Conservation (phyloP, 2,329 filamentous ascomycete species). For the Cercospora janseana region DNA sequence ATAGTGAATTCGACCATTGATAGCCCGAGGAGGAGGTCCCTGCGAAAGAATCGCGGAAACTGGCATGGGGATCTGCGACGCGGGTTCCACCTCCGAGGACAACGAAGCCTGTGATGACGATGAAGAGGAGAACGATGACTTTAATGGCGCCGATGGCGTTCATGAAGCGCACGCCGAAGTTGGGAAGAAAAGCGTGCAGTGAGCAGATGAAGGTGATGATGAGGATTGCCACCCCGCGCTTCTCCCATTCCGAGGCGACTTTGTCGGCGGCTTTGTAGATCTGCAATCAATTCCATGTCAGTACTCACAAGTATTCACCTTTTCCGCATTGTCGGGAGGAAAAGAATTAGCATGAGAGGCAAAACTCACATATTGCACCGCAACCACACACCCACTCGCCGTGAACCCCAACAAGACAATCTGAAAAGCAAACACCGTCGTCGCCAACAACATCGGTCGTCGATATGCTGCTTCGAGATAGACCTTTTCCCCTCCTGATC, state of each 20-base stretch:
- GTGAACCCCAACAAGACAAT: constrained; percentile 63
- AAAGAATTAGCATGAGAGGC: constrained; percentile 48
- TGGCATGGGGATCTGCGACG: constrained; percentile 52
- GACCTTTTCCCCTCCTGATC: constrained; percentile 64
- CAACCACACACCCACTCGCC: constrained; percentile 61
- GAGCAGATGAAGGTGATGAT: constrained; percentile 45
- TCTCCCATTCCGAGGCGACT: constrained; percentile 57
- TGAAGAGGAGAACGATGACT: constrained; percentile 59
- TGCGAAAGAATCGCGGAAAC: constrained; percentile 57
- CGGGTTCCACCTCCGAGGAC: constrained; percentile 55
- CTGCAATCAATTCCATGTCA: not conserved
- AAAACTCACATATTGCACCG: constrained; percentile 51
- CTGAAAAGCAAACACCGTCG: constrained; percentile 63
- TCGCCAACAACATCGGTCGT: constrained; percentile 62
- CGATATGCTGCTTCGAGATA: constrained; percentile 68
- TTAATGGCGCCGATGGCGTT: constrained; percentile 61
- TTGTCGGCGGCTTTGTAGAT: constrained; percentile 45
- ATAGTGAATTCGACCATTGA: constrained; percentile 56
- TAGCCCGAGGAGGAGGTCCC: constrained; percentile 46
- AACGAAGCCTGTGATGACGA: constrained; percentile 54
- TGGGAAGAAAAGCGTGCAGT: constrained; percentile 53
- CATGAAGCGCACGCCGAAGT: constrained; percentile 28
- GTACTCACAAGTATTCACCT: not conserved
- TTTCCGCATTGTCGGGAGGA: not conserved
- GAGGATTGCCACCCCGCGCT: constrained; percentile 65